Evolutionary conservation across 2,329 filamentous ascomycete genomes (phyloP), one percentile per base, ranked within the genome.

Genomic region (Aspergillus unguis): DNA sequence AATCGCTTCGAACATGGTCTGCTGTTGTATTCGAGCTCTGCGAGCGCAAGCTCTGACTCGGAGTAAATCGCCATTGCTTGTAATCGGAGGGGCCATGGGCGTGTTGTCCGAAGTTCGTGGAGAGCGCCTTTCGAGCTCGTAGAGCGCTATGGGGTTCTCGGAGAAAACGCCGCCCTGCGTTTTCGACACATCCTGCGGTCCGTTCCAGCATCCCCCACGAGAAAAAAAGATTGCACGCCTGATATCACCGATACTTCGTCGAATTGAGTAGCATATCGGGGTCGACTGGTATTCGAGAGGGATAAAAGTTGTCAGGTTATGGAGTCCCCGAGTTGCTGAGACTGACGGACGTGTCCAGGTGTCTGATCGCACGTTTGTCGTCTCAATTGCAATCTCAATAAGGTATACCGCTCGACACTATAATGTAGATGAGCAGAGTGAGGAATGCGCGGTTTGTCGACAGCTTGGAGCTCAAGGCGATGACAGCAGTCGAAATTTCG

Each of bases 131-230:
- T 55, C 60, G 62, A 46, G 63, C 66, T 58, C 72, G 69, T 59
- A 75, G 59, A n/a, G 66, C 65, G 50, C 65, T 63, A 54, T 71
- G 70, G 48, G 71, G 60, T 56, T 72, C 69, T 58, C 69, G 70
- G 56, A 75, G 64, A 56, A 77, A 64, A 69, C 71, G 71, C 66
- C 75, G 70, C 62, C 75, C 74, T 63, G 75, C 75, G 69, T 69
- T 75, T 67, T 79, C 76, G 65, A 78, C 69, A 65, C 72, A 76
- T 70, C 74, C 70, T 55, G 73, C 70, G 61, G 76, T 72, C 65
- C 76, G 75, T 75, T 79, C 76, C 65, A 79, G 75, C 77, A 79
- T 79, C 67, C 71, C 76, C 71, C 68, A 58, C 60, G 55, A 62
- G 57, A 57, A 58, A 61, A 59, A 61, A 60, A 60, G 50, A 54